Base-by-base conservation (phyloP, 192 early-diverging fungal genomes). In the Martensiomyces pterosporus region DNA sequence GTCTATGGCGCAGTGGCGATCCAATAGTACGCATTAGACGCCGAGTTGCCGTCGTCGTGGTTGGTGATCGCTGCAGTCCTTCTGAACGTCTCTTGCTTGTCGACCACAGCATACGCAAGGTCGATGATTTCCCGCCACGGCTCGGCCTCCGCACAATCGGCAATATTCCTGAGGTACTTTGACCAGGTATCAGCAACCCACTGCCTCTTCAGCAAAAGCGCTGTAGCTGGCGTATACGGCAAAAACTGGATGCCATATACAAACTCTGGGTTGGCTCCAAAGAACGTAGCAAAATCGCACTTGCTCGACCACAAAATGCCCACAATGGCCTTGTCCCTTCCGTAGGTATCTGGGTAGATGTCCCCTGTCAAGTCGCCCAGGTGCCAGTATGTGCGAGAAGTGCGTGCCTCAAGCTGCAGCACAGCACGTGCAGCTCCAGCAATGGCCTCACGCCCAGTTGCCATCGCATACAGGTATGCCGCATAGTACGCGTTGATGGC, bases 401-500 rank as follows among this genome's bases (percentile, higher is more conserved):
- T 47, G 15, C 60, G 47, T 3, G 62, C 56, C 44, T 80, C 79
- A 13, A 77, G 64, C 36, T 62, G 67, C 24, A 77, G 37, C 23
- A 80, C 37, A 2, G 56, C 66, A 0, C 61, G 67, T 2, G 52
- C 37, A 33, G 36, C 54, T 2, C 12, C 35, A 0, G 72, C 72
- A 12, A 80, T 40, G 3, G 59, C 43, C 9, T 9, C 8, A n/a
- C 73, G 61, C 1, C 32, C 45, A n/a, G 64, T 65, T 14, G 37
- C 54, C 15, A 43, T 19, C 9, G 75, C 75, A 29, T 65, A 67
- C 3, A 77, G 47, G 24, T 64, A 71, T 0, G 69, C 47, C 8
- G 57, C 79, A 38, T 80, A 80, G 55, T 80, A 77, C 2, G 67
- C 66, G 37, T 80, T 77, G 34, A 80, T 67, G 16, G 79, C 60